phyloP scores from a whole-genome alignment of 352 stramenopile genomes.

The Saprolegnia parasitica region DNA sequence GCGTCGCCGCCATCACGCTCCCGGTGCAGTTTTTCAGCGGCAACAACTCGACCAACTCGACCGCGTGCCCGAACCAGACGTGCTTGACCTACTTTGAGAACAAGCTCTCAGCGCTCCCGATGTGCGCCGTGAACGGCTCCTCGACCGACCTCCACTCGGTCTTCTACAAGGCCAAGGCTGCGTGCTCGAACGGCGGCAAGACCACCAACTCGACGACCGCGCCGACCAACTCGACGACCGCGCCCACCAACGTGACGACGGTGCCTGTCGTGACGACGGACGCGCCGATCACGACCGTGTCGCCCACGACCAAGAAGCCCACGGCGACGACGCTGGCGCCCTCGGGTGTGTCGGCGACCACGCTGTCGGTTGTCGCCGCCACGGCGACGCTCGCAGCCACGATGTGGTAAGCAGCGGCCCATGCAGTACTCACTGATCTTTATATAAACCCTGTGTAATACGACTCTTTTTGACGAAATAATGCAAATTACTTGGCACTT shows the following conservation, averaged over 20 bases:
- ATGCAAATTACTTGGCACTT: too few relatives aligned
- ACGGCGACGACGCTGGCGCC: neutral
- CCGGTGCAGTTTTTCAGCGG: neutral
- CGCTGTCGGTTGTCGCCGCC: neutral
- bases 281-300: neutral
- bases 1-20: neutral
- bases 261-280: neutral
- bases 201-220: neutral
- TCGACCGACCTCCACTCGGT: neutral
- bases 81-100: constrained; percentile 1
- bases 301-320: constrained; percentile 1
- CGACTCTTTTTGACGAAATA: too few relatives aligned
- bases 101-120: neutral
- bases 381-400: neutral
- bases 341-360: neutral
- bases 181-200: constrained; percentile 1
- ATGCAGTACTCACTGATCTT: neutral
- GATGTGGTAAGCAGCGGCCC: neutral
- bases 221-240: neutral
- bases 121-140: neutral
- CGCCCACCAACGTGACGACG: neutral
- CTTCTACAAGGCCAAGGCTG: neutral
- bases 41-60: neutral
- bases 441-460: neutral
- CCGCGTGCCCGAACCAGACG: neutral